Percentiles rank a stretch among this genome's conserved stretches.
Conservation (phyloP, 2,329 filamentous ascomycete species). For the Curvularia sp. region DNA sequence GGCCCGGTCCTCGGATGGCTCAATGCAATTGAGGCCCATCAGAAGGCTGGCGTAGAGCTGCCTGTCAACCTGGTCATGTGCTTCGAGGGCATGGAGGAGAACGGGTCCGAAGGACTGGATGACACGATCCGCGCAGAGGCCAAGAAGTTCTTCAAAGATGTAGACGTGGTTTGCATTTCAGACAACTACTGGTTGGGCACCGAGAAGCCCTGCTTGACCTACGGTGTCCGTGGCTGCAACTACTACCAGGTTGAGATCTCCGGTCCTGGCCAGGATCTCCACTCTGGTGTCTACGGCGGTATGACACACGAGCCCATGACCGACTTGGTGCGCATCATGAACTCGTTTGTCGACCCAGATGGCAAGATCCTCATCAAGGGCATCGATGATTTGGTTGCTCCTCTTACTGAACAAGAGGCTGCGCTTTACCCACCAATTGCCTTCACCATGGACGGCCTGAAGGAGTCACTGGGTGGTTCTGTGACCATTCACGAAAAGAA, state of each 20-base stretch:
- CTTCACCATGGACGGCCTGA: constrained; percentile 95
- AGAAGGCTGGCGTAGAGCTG: constrained; percentile 92
- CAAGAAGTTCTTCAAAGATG: constrained; percentile 92
- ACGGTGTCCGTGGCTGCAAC: constrained; percentile 95
- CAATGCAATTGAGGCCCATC: constrained; percentile 96
- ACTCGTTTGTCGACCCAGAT: constrained; percentile 82
- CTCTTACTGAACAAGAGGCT: constrained; percentile 85
- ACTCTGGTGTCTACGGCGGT: constrained; percentile 96
- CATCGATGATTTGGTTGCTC: constrained; percentile 89
- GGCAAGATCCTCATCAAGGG: constrained; percentile 96
- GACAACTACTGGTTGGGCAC: constrained; percentile 99
- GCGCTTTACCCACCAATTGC: constrained; percentile 86
- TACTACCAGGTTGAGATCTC: constrained; percentile 94
- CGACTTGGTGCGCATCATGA: constrained; percentile 83
- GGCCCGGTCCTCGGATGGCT: constrained; percentile 96
- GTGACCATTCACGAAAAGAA: constrained; percentile 89
- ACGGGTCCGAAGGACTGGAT: constrained; percentile 94
- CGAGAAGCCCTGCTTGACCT: constrained; percentile 97
- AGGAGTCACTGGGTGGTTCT: constrained; percentile 87
- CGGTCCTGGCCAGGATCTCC: constrained; percentile 90
- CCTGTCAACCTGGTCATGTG: constrained; percentile 99
- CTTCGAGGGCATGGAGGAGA: constrained; percentile 99
- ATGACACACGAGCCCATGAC: constrained; percentile 99
- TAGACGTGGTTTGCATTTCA: constrained; percentile 96
- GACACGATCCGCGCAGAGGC: constrained; percentile 92